These are phyloP conservation scores for Cyberlindnera maclurae DNA, from an alignment of 805 yeast species.

Conservation along the genomic window DNA sequence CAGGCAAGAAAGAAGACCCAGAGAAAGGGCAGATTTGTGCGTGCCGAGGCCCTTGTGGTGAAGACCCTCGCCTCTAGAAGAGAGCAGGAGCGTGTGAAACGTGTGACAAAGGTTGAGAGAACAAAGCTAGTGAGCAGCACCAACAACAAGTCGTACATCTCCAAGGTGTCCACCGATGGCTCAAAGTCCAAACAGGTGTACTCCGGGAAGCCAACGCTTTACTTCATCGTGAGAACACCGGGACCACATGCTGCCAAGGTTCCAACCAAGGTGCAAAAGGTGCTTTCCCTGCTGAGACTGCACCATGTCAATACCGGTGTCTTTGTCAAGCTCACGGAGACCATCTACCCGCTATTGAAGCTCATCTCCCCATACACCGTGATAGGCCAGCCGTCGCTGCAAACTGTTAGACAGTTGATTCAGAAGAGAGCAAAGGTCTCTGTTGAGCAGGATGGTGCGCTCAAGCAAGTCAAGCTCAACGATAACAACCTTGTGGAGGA, in stretches of 20 bases:
- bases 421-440: conserved; percentile 68
- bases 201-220: conserved; percentile 41
- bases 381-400: conserved; percentile 67
- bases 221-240: conserved; percentile 60
- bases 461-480: conserved; percentile 46
- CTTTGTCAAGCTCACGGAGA: conserved; percentile 54
- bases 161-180: conserved; percentile 26
- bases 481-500: conserved; percentile 75
- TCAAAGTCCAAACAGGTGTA: conserved; percentile 29
- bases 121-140: conserved; percentile 26
- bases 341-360: conserved; percentile 57
- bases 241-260: conserved; percentile 60
- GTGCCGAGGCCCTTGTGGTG: conserved; percentile 71
- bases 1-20: conserved; percentile 36
- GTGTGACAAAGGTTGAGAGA: conserved; percentile 49
- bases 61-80: conserved; percentile 57
- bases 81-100: conserved; percentile 60
- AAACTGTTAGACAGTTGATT: conserved; percentile 62
- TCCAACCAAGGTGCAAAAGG: conserved; percentile 55
- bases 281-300: conserved; percentile 56
- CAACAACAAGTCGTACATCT: conserved; percentile 25
- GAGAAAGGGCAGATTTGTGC: conserved; percentile 46
- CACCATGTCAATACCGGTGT: conserved; percentile 59
- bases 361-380: conserved; percentile 68
- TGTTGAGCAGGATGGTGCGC: conserved; percentile 27